Conservation (phyloP, 2,329 filamentous ascomycete species). For the Ustilaginoidea virens region DNA sequence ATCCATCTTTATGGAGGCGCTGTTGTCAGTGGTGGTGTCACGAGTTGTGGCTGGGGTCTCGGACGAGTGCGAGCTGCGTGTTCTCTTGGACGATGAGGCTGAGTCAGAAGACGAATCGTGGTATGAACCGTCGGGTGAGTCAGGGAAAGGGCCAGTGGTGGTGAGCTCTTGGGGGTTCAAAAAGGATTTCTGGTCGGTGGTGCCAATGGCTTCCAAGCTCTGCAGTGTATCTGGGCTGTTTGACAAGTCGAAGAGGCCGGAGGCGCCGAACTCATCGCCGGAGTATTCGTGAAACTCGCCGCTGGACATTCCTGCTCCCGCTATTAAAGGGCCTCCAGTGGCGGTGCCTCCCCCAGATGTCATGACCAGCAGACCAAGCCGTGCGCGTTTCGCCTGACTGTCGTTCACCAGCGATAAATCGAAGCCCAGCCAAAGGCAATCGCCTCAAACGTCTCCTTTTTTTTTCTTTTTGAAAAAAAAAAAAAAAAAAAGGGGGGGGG, state of each 20-base stretch:
- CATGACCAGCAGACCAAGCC: constrained; percentile 16
- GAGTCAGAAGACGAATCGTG: constrained; percentile 38
- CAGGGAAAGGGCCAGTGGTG: constrained; percentile 22
- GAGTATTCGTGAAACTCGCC: constrained; percentile 22
- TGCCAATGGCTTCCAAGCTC: constrained; percentile 15
- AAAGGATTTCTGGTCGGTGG: constrained; percentile 15
- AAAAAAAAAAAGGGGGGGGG: too few relatives aligned
- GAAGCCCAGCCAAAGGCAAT: too few relatives aligned
- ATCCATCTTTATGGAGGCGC: constrained; percentile 22
- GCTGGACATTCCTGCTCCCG: constrained; percentile 20
- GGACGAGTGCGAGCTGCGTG: constrained; percentile 29
- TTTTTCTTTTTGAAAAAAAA: too few relatives aligned
- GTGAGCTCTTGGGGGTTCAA: constrained; percentile 19
- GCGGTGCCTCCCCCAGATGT: constrained; percentile 16
- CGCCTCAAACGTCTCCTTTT: too few relatives aligned
- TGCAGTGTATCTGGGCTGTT: constrained; percentile 22
- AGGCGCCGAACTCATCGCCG: constrained; percentile 19
- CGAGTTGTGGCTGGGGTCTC: constrained; percentile 24
- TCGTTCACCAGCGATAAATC: too few relatives aligned
- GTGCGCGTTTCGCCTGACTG: constrained; percentile 9
- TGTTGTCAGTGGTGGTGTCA: constrained; percentile 29
- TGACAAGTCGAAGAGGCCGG: constrained; percentile 20
- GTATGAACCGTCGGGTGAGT: constrained; percentile 26
- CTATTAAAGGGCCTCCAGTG: constrained; percentile 23
- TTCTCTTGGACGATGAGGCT: constrained; percentile 29